Evolutionary conservation across 108 stramenopile genomes (phyloP), one percentile per base, ranked within the genome.

Genomic region (Nitzschia inconspicua): DNA sequence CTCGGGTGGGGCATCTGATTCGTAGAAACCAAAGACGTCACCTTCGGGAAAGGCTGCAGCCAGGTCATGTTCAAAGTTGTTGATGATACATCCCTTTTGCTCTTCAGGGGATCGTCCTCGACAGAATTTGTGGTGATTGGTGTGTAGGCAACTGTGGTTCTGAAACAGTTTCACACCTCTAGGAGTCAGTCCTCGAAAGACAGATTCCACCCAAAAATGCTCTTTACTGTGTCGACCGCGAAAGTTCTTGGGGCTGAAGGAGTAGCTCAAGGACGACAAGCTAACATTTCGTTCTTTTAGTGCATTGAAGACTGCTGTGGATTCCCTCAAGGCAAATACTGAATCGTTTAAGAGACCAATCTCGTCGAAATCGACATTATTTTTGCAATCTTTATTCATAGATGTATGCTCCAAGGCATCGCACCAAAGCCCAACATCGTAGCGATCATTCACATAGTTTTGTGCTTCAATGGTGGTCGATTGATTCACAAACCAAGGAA

Each of bases 401-500:
- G 28, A 30, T n/a, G n/a, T n/a, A n/a, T n/a, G n/a, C 4, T 10
- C 14, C 11, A 51, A n/a, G 27, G 65, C 71, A 66, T 72, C 71
- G 36, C 71, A 72, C 71, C 71, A 72, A 18, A 72, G 58, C 10
- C 71, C 71, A 11, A 53, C 65, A 52, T 72, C 71, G 48, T 72
- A 72, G 30, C 71, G 47, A 60, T 72, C 58, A 46, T 72, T 72
- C 11, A 25, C 2, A 14, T 49, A 49, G 32, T 40, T 60, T 40
- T 24, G 20, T 13, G 28, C 24, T 9, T 47, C 52, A 10, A 63
- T 32, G 3, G 51, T 14, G 2, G 16, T 14, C n/a, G 31, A 13
- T 14, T 32, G 27, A 28, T 44, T 35, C 7, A 6, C 0, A 9
- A 42, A 37, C 18, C 29, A 37, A 23, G 42, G 50, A 37, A 49